These are phyloP conservation scores for Hypericum androsaemum DNA, from an alignment of 345 rosid species.

Conservation along the genomic window DNA sequence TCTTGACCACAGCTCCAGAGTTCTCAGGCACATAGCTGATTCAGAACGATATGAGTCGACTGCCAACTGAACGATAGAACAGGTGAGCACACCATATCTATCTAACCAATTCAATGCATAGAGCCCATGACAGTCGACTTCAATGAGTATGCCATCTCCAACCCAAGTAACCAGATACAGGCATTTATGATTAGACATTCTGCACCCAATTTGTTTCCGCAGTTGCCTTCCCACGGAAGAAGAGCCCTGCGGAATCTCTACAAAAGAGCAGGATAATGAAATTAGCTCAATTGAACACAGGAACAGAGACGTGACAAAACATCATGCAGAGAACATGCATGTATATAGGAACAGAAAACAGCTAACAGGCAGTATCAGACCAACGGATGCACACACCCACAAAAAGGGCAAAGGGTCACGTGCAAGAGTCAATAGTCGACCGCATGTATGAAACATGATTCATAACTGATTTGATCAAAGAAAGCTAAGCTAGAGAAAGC, in stretches of 20 bases:
- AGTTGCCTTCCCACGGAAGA: constrained; percentile 18
- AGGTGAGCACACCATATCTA: constrained; percentile 14
- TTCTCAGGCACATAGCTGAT: constrained; percentile 13
- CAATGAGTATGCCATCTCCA: constrained; percentile 23
- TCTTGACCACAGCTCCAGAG: constrained; percentile 15
- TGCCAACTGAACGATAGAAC: constrained; percentile 16
- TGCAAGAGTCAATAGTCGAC: too few relatives aligned
- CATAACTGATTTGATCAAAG: too few relatives aligned
- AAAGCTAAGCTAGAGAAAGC: too few relatives aligned
- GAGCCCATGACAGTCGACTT: too few relatives aligned
- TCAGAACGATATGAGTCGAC: constrained; percentile 6
- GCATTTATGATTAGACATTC: constrained; percentile 19
- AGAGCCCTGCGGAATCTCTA: constrained; percentile 31
- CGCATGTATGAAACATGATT: too few relatives aligned
- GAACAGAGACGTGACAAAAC: too few relatives aligned
- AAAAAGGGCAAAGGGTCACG: too few relatives aligned
- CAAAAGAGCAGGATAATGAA: neutral
- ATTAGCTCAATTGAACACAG: neutral
- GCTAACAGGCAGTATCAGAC: too few relatives aligned
- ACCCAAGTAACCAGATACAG: constrained; percentile 30
- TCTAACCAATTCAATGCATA: too few relatives aligned
- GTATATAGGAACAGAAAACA: too few relatives aligned
- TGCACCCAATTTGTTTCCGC: constrained; percentile 23
- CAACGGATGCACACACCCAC: too few relatives aligned
- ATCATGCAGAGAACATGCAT: too few relatives aligned